phyloP scores from a whole-genome alignment of 1,284 basidiomycete genomes.

The Naganishia sp. region DNA sequence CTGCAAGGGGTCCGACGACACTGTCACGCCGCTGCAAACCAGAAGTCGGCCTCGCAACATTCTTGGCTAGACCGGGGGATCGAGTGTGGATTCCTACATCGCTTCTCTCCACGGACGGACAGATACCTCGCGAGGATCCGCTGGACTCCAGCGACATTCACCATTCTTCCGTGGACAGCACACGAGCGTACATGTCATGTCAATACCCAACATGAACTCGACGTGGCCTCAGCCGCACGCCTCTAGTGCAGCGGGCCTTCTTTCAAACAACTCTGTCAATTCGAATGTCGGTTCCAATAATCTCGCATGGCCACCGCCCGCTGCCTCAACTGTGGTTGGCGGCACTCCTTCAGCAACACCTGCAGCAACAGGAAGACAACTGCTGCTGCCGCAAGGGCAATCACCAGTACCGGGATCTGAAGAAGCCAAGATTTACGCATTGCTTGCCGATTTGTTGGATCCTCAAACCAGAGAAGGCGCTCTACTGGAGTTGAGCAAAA shows the following conservation, averaged over 20 bases:
- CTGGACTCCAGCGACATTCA: neutral
- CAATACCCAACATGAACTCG: conserved; percentile 30
- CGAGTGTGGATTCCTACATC: too few relatives aligned
- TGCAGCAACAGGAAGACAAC: conserved; percentile 43
- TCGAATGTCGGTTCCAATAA: neutral
- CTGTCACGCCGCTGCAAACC: too few relatives aligned
- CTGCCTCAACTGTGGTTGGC: neutral
- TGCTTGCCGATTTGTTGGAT: conserved; percentile 58
- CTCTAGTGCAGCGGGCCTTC: conserved; percentile 25
- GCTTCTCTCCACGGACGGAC: too few relatives aligned
- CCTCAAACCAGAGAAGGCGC: conserved; percentile 75
- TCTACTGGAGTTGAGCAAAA: conserved; percentile 94
- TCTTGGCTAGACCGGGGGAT: too few relatives aligned
- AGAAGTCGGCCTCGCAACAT: neutral
- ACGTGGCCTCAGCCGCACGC: conserved; percentile 27
- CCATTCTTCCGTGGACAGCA: neutral
- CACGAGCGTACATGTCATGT: conserved; percentile 26
- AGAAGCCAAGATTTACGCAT: conserved; percentile 59
- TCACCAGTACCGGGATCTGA: conserved; percentile 51
- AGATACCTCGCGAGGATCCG: neutral
- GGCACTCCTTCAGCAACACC: neutral
- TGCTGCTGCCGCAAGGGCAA: conserved; percentile 51
- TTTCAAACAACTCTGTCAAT: conserved; percentile 10
- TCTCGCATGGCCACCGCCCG: conserved; percentile 17
- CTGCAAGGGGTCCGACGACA: too few relatives aligned